Evolutionary conservation across 495 filamentous ascomycete genomes (phyloP), one percentile per base, ranked within the genome.

Genomic region (Penicillium maclennaniae): DNA sequence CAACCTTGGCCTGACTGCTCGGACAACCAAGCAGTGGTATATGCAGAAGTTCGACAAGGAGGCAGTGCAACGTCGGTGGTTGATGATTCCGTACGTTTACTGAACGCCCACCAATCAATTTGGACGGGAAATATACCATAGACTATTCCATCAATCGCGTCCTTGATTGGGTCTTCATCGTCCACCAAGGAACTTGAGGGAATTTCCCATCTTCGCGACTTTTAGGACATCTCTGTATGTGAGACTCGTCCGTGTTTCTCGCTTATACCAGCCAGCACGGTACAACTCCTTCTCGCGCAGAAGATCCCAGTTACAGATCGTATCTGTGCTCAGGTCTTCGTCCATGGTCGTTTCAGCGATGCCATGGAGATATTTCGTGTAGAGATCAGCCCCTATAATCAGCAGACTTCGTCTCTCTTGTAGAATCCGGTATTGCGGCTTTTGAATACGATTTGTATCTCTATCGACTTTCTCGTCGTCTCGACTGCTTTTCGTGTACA

Each of bases 201-300:
- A 85, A 67, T 76, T 81, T 23, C 87, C 87, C 36, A 95, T 64
- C 48, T 86, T 89, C 5, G 85, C 86, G 42, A 96, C 91, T 66
- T 87, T 92, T 51, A 90, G 72, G 40, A 97, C 95, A 72, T 97
- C 93, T 48, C 95, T 81, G 77, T 90, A 97, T 8, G 93, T 98
- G 56, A 97, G 74, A 68, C 92, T 97, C 23, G 84, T 82, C 62
- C 93, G 81, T 4, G 81, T 88, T 57, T 73, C 68, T 46, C 93
- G 80, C 58, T 78, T 59, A 56, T 80, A 84, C 43, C 67, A 70
- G 2, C 89, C 91, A 20, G 66, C 65, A 31, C 60, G 56, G 63
- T 85, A 89, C n/a, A 40, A 50, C 14, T 76, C 71, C 16, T 72
- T 70, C 28, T 87, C 78, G 15, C 87, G 80, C 41, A 98, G 71